Percentiles rank a stretch among this genome's conserved stretches.
These are phyloP conservation scores for Cryptosporidium viatorum DNA, from an alignment of 169 alveolate species.

Conservation along the genomic window DNA sequence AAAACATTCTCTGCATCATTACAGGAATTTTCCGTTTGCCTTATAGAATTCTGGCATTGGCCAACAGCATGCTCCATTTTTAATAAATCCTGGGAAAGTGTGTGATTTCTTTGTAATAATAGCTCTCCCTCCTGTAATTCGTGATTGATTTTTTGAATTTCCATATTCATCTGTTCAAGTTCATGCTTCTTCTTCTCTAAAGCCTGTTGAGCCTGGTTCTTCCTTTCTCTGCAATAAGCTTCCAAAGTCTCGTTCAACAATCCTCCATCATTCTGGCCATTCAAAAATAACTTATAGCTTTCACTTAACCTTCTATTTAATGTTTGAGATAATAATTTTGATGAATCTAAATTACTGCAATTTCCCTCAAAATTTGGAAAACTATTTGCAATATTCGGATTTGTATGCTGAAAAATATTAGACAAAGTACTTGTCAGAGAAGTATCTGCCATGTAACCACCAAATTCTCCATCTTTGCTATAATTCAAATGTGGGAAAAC, in stretches of 20 bases:
- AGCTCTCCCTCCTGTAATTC: slow-evolving; percentile 70
- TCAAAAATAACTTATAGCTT: slow-evolving; percentile 50
- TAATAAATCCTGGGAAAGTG: slow-evolving; percentile 57
- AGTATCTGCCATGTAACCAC: slow-evolving; percentile 29
- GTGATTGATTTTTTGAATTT: slow-evolving; percentile 59
- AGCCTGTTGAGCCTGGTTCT: slow-evolving; percentile 73
- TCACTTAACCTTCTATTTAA: slow-evolving; percentile 57
- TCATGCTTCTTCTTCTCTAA: slow-evolving; percentile 64
- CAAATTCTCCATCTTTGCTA: slow-evolving; percentile 73
- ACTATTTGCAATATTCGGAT: neutral
- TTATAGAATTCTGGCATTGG: slow-evolving; percentile 50
- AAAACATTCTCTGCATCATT: slow-evolving; percentile 53
- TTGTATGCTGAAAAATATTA: slow-evolving; percentile 2
- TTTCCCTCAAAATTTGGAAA: slow-evolving; percentile 24
- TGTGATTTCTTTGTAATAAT: slow-evolving; percentile 58
- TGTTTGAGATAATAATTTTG: slow-evolving; percentile 66
- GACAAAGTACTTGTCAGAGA: slow-evolving; percentile 58
- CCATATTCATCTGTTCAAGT: slow-evolving; percentile 72
- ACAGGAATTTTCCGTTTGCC: slow-evolving; percentile 58
- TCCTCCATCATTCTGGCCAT: slow-evolving; percentile 73
- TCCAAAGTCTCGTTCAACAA: slow-evolving; percentile 53
- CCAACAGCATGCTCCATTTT: slow-evolving; percentile 73
- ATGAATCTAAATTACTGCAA: slow-evolving; percentile 18
- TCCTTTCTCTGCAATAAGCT: slow-evolving; percentile 74
- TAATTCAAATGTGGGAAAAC: slow-evolving; percentile 81